Percentiles rank a stretch among this genome's conserved stretches.
Evolutionary conservation across 306 rosid species (phyloP).

Genomic region (Lotus japonicus): DNA sequence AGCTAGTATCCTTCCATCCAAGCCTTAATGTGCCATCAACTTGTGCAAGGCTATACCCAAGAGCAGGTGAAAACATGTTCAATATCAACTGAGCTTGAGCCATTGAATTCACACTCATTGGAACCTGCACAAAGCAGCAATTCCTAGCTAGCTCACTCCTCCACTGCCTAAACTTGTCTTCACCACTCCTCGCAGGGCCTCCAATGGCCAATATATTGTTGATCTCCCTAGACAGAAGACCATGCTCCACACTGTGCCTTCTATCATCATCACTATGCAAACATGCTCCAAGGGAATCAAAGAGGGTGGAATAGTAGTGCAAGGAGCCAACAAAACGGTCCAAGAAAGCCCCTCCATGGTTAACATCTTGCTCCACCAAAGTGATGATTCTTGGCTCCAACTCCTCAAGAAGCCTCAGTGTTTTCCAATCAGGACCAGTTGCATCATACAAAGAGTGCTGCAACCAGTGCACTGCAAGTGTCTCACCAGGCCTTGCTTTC

Average conservation of each 20-base stretch:
- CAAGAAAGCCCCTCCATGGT: constrained; percentile 59
- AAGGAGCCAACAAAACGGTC: constrained; percentile 83
- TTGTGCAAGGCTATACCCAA: constrained; percentile 66
- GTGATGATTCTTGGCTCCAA: constrained; percentile 63
- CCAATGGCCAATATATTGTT: constrained; percentile 75
- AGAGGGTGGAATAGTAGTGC: constrained; percentile 81
- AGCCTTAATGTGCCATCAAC: constrained; percentile 72
- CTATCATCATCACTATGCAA: constrained; percentile 43
- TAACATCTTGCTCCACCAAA: constrained; percentile 74
- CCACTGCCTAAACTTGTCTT: constrained; percentile 70
- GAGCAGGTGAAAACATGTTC: constrained; percentile 55
- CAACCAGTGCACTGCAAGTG: constrained; percentile 75
- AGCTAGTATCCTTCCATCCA: constrained; percentile 81
- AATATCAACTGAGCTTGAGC: constrained; percentile 82
- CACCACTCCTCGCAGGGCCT: constrained; percentile 80
- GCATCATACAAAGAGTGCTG: constrained; percentile 69
- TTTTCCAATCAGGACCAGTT: constrained; percentile 71
- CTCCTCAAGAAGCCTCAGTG: constrained; percentile 46
- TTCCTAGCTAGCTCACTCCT: constrained; percentile 53
- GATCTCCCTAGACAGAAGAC: constrained; percentile 49
- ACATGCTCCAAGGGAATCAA: constrained; percentile 67
- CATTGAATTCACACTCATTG: constrained; percentile 73
- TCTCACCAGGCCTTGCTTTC: constrained; percentile 41
- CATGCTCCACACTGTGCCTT: constrained; percentile 59
- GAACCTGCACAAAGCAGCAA: constrained; percentile 47